A percentile compares a stretch with the other conserved stretches of the same genome.
These are phyloP conservation scores for Trichophyton simii DNA, from an alignment of 2,329 filamentous ascomycete species.

Conservation along the genomic window DNA sequence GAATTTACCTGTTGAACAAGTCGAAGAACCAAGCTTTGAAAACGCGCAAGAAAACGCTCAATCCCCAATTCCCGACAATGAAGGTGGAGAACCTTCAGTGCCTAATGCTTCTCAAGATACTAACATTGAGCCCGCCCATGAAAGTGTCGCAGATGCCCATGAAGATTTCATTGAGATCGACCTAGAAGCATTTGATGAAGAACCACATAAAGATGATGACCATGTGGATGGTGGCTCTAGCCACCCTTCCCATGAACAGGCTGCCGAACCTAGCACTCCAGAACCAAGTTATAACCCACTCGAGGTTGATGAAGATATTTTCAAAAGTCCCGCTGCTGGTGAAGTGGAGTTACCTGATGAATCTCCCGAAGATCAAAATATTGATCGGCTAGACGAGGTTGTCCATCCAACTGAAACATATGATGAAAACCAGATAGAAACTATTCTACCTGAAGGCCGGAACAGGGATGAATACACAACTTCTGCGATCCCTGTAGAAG, in stretches of 20 bases:
- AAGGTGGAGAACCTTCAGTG: not conserved
- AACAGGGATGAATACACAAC: not conserved
- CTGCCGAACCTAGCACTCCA: conserved; percentile 9
- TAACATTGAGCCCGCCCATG: not conserved
- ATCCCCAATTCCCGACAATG: not conserved
- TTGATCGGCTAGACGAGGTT: not conserved
- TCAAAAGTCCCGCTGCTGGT: conserved; percentile 17
- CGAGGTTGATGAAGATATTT: conserved; percentile 23
- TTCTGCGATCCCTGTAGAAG: not conserved
- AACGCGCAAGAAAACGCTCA: conserved; percentile 15
- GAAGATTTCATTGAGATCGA: conserved; percentile 7
- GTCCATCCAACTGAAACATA: not conserved
- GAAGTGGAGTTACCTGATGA: conserved; percentile 10
- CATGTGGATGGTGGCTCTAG: not conserved
- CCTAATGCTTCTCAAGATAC: not conserved
- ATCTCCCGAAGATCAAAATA: not conserved
- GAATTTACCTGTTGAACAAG: not conserved
- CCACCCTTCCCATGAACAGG: not conserved
- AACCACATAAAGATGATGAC: not conserved
- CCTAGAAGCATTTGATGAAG: conserved; percentile 4
- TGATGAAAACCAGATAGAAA: not conserved
- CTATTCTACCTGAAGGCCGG: not conserved
- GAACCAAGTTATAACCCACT: conserved; percentile 22
- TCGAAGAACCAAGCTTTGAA: not conserved
- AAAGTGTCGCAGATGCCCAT: not conserved